Evolutionary conservation across 2,329 filamentous ascomycete genomes (phyloP).

Genomic region (Fusarium duplospermum): DNA sequence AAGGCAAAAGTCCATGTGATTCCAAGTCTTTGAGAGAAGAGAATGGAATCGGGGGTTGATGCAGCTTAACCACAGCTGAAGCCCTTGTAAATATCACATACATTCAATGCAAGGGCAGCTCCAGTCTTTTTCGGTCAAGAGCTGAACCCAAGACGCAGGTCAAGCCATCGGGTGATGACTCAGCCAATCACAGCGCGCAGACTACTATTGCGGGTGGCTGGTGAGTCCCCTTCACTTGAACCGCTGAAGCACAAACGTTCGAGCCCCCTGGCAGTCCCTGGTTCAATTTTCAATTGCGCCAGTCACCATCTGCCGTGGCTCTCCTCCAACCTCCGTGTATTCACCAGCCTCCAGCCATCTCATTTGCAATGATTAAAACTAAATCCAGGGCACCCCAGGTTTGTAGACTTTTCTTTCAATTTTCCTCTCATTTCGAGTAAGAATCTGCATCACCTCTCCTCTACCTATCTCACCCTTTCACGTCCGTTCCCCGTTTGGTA

Average conservation of each 20-base stretch:
- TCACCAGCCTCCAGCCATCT: slow-evolving; percentile 41
- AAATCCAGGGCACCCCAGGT: slow-evolving; percentile 23
- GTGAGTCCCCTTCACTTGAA: slow-evolving; percentile 19
- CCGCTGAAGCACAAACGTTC: slow-evolving; percentile 8
- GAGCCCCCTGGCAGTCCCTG: slow-evolving; percentile 7
- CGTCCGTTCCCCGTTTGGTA: not conserved
- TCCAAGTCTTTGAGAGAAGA: not conserved
- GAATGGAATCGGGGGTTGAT: not conserved
- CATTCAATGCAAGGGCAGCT: not conserved
- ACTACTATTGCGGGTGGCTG: slow-evolving; percentile 21
- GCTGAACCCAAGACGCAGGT: slow-evolving; percentile 6
- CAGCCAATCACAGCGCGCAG: slow-evolving; percentile 18
- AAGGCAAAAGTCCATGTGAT: not conserved
- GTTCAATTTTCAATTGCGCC: not conserved
- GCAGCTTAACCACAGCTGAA: not conserved
- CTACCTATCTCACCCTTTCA: not conserved
- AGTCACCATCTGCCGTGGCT: slow-evolving; percentile 3
- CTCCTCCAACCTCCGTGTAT: slow-evolving; percentile 44
- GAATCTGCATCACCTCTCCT: slow-evolving; percentile 16
- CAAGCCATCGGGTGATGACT: not conserved
- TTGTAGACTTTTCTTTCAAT: slow-evolving; percentile 3
- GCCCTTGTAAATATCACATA: not conserved
- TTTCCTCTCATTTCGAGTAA: slow-evolving; percentile 26
- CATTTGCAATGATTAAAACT: slow-evolving; percentile 42
- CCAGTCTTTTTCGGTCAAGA: slow-evolving; percentile 3